Conservation (phyloP, 768 basidiomycete genomes). For the Tylopilus cervinicoccineus region DNA sequence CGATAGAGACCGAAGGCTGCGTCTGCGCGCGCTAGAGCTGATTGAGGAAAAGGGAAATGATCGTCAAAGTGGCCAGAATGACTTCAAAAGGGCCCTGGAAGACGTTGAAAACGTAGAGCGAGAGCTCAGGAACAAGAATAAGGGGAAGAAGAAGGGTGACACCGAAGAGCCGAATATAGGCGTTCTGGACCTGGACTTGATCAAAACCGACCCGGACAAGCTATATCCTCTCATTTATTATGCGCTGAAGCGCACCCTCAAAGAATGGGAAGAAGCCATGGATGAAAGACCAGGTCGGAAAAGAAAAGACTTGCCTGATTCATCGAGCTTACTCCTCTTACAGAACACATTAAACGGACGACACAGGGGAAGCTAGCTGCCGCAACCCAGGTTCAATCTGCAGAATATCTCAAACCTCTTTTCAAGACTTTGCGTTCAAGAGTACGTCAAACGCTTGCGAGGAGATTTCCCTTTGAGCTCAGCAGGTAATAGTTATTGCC, state of each 20-base stretch:
- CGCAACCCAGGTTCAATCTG: slow-evolving; percentile 93
- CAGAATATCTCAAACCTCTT: slow-evolving; percentile 93
- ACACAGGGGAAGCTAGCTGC: slow-evolving; percentile 92
- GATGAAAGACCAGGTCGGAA: slow-evolving; percentile 82
- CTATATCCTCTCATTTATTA: slow-evolving; percentile 97
- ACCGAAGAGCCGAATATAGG: slow-evolving; percentile 46
- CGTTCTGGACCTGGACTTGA: slow-evolving; percentile 71
- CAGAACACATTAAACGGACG: slow-evolving; percentile 83
- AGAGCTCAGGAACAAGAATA: slow-evolving; percentile 54
- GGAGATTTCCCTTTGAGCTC: slow-evolving; percentile 4
- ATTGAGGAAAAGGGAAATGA: slow-evolving; percentile 88
- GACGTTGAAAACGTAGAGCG: slow-evolving; percentile 81
- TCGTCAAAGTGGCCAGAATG: slow-evolving; percentile 83
- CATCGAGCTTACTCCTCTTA: neutral
- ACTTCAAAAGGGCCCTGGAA: slow-evolving; percentile 87
- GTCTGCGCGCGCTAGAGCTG: slow-evolving; percentile 89
- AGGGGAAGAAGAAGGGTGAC: slow-evolving; percentile 59
- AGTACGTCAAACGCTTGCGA: slow-evolving; percentile 43
- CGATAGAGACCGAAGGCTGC: slow-evolving; percentile 88
- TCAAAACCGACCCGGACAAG: slow-evolving; percentile 92
- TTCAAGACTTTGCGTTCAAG: slow-evolving; percentile 88
- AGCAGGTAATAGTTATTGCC: slow-evolving; percentile 59
- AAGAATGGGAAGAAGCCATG: slow-evolving; percentile 97
- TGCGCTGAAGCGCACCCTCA: slow-evolving; percentile 85
- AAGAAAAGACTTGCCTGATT: neutral